phyloP scores from a whole-genome alignment of 2,329 filamentous ascomycete species.

The Lasiodiplodia theobromae region DNA sequence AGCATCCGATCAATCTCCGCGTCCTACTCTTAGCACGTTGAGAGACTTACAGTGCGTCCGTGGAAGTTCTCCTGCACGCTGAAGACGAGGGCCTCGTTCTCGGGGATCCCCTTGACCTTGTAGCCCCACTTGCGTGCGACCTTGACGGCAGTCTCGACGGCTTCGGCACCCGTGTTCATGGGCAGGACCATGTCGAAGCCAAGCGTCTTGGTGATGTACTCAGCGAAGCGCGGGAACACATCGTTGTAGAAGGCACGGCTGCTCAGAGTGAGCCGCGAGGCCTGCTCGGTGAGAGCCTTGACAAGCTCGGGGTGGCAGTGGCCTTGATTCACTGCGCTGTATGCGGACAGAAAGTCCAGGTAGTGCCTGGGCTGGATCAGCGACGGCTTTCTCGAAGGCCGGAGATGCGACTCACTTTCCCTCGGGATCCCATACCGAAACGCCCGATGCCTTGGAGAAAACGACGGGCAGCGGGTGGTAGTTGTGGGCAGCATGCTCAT shows the following conservation, averaged over 20 bases:
- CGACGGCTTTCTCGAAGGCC: neutral
- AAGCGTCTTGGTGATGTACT: constrained; percentile 87
- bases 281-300: constrained; percentile 88
- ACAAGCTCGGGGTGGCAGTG: constrained; percentile 97
- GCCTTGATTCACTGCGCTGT: constrained; percentile 97
- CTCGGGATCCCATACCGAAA: constrained; percentile 96
- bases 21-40: neutral
- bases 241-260: constrained; percentile 98
- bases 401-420: constrained; percentile 52
- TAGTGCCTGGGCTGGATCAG: constrained; percentile 65
- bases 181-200: constrained; percentile 98
- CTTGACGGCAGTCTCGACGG: constrained; percentile 95
- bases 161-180: constrained; percentile 98
- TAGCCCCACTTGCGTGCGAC: constrained; percentile 98
- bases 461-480: constrained; percentile 97
- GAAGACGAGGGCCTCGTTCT: constrained; percentile 84
- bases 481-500: constrained; percentile 92
- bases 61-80: constrained; percentile 93
- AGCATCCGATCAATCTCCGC: neutral
- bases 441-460: constrained; percentile 71
- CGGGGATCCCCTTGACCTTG: constrained; percentile 89
- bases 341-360: constrained; percentile 96
- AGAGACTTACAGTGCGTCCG: constrained; percentile 78
- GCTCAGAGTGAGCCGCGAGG: constrained; percentile 85
- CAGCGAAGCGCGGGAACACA: constrained; percentile 94